These are phyloP conservation scores for Hydnomerulius pinastri DNA, from an alignment of 768 basidiomycete genomes.

Conservation along the genomic window DNA sequence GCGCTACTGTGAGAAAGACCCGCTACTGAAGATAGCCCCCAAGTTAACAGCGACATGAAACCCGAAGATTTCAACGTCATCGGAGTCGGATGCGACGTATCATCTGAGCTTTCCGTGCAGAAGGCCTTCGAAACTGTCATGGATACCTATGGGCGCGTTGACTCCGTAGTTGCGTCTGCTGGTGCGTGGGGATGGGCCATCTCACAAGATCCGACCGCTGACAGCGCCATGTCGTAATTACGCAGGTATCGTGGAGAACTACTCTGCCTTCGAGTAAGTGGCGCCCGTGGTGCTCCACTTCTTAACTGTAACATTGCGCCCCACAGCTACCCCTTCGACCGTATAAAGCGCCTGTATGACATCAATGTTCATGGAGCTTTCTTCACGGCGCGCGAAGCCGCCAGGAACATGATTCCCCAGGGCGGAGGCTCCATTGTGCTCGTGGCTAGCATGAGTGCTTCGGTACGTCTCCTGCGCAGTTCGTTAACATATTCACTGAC, in stretches of 20 bases:
- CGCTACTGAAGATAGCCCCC: slow-evolving; percentile 31
- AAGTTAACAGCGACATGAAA: slow-evolving; percentile 57
- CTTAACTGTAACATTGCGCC: slow-evolving; percentile 8
- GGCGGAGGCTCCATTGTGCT: slow-evolving; percentile 82
- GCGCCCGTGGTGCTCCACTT: background rate
- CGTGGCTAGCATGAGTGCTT: slow-evolving; percentile 89
- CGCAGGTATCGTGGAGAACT: slow-evolving; percentile 85
- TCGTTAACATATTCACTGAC: slow-evolving; percentile 4
- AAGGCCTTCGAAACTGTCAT: slow-evolving; percentile 66
- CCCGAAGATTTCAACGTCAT: slow-evolving; percentile 63
- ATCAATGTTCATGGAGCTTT: slow-evolving; percentile 94
- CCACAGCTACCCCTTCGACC: slow-evolving; percentile 81
- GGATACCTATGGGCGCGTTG: slow-evolving; percentile 68
- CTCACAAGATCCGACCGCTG: slow-evolving; percentile 11
- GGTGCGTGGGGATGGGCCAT: slow-evolving; percentile 45
- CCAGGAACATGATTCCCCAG: slow-evolving; percentile 84
- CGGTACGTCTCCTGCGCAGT: slow-evolving; percentile 48
- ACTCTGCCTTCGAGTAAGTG: slow-evolving; percentile 80
- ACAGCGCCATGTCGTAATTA: slow-evolving; percentile 3
- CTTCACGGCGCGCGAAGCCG: slow-evolving; percentile 96
- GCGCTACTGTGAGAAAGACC: slow-evolving; percentile 17
- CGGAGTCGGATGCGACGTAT: slow-evolving; percentile 86
- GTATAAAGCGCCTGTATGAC: slow-evolving; percentile 81
- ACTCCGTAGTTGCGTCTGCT: slow-evolving; percentile 86
- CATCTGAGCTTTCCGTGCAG: slow-evolving; percentile 78